These are phyloP conservation scores for Trypanosoma rangeli DNA, from an alignment of 208 protist genomes.

Conservation along the genomic window DNA sequence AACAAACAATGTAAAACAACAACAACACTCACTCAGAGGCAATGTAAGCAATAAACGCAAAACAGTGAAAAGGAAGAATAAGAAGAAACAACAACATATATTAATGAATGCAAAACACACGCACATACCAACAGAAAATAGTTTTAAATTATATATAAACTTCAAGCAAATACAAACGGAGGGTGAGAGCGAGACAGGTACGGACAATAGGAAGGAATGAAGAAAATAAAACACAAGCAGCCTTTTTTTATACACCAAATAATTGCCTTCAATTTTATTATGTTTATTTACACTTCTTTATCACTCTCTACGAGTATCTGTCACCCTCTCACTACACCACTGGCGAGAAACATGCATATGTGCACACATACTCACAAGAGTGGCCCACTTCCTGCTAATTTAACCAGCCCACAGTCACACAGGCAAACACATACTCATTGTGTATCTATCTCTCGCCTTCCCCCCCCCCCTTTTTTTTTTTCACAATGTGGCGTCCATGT, in stretches of 20 bases:
- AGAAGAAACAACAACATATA: conserved; percentile 8
- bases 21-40: conserved; percentile 1
- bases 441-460: background rate
- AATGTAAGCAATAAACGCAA: conserved; percentile 6
- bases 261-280: background rate
- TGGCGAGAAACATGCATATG: background rate
- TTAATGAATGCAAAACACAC: background rate
- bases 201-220: background rate
- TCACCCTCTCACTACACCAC: background rate
- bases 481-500: conserved; percentile 48
- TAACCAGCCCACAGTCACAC: background rate
- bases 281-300: background rate
- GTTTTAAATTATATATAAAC: too few species aligned
- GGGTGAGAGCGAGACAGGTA: too few species aligned
- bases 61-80: conserved; percentile 20
- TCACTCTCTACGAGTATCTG: background rate
- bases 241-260: background rate
- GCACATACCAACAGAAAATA: background rate
- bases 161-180: background rate
- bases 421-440: background rate
- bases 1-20: background rate
- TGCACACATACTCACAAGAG: background rate
- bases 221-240: background rate
- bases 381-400: background rate
- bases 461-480: background rate